Evolutionary conservation across 2,329 filamentous ascomycete genomes (phyloP).

Genomic region (Gyromitra esculenta): DNA sequence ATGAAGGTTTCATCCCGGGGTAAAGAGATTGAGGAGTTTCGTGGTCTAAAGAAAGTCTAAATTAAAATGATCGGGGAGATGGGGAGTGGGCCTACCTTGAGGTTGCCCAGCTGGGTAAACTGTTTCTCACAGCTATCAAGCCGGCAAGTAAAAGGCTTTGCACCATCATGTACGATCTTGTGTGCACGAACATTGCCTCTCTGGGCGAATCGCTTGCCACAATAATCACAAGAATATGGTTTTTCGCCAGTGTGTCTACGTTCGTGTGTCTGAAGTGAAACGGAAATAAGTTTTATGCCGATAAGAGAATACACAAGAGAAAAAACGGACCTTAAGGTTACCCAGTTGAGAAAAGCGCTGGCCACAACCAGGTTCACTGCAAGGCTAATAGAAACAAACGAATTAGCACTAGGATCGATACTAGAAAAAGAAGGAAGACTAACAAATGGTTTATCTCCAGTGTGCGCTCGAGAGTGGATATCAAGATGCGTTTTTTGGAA

Average conservation of each 20-base stretch:
- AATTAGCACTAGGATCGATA: slow-evolving; percentile 40
- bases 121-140: slow-evolving; percentile 85
- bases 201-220: slow-evolving; percentile 84
- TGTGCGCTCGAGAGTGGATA: slow-evolving; percentile 88
- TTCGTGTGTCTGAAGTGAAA: slow-evolving; percentile 74
- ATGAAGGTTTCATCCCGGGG: slow-evolving; percentile 29
- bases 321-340: slow-evolving; percentile 77
- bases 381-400: slow-evolving; percentile 64
- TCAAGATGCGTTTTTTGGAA: slow-evolving; percentile 92
- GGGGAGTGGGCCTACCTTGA: slow-evolving; percentile 72
- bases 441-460: slow-evolving; percentile 89
- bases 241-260: slow-evolving; percentile 87
- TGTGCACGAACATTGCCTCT: slow-evolving; percentile 86
- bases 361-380: slow-evolving; percentile 76
- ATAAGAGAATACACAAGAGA: slow-evolving; percentile 17
- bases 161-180: slow-evolving; percentile 78
- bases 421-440: slow-evolving; percentile 61
- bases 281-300: slow-evolving; percentile 35
- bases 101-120: slow-evolving; percentile 89
- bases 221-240: slow-evolving; percentile 81
- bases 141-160: slow-evolving; percentile 82
- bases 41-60: slow-evolving; percentile 21
- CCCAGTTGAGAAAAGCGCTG: slow-evolving; percentile 88
- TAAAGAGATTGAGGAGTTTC: slow-evolving; percentile 14
- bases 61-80: slow-evolving; percentile 29